Evolutionary conservation across 2,329 filamentous ascomycete species (phyloP).

Genomic region (Juglanconis oblonga): DNA sequence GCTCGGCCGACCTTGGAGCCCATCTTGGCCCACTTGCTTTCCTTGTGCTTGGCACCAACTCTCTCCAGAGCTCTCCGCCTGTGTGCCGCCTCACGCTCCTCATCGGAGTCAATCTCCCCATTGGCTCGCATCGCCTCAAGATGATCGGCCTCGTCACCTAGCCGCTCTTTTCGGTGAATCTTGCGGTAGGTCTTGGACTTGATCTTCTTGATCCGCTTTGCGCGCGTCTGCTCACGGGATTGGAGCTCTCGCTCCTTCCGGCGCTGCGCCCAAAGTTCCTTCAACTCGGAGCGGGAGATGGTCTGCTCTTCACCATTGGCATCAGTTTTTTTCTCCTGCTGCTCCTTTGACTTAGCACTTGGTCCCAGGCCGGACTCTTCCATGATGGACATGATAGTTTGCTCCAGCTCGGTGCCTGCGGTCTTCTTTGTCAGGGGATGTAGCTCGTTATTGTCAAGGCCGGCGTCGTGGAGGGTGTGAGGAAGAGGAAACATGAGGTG

Average conservation of each 20-base stretch:
- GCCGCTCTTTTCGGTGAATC: constrained; percentile 75
- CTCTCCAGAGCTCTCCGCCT: constrained; percentile 77
- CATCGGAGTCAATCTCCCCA: constrained; percentile 62
- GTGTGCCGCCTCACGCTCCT: constrained; percentile 63
- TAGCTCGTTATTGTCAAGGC: constrained; percentile 60
- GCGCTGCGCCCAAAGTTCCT: constrained; percentile 69
- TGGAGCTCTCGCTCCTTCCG: constrained; percentile 79
- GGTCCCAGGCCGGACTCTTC: constrained; percentile 77
- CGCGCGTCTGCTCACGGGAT: constrained; percentile 82
- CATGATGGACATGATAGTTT: constrained; percentile 82
- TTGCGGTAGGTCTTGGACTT: constrained; percentile 95
- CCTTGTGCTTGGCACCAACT: constrained; percentile 79
- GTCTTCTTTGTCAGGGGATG: constrained; percentile 62
- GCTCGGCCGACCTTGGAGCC: constrained; percentile 75
- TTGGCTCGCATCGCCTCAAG: constrained; percentile 51
- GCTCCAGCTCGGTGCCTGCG: constrained; percentile 77
- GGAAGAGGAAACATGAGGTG: constrained; percentile 84
- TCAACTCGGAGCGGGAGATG: constrained; percentile 68
- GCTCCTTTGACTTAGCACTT: constrained; percentile 43
- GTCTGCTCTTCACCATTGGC: constrained; percentile 63
- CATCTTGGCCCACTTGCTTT: constrained; percentile 90
- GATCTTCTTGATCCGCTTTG: constrained; percentile 96
- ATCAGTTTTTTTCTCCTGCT: constrained; percentile 63
- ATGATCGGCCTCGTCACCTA: constrained; percentile 51
- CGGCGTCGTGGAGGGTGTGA: constrained; percentile 62